These are phyloP conservation scores for Hyphopichia fennica DNA, from an alignment of 1,139 yeast genomes.

Conservation along the genomic window DNA sequence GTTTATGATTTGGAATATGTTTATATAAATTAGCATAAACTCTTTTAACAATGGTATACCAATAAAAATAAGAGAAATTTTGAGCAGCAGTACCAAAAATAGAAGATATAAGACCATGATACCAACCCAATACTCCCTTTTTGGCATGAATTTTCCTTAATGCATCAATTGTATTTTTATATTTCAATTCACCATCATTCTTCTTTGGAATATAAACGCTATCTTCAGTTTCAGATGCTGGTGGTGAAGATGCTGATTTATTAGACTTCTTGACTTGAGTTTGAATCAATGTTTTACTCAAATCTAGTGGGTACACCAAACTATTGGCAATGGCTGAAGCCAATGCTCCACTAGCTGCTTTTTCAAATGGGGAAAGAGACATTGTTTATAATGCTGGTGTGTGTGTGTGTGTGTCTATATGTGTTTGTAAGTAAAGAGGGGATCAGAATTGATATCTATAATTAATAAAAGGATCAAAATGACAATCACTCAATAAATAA, in stretches of 20 bases:
- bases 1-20: slow-evolving; percentile 36
- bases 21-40: slow-evolving; percentile 50
- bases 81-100: slow-evolving; percentile 75
- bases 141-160: slow-evolving; percentile 53
- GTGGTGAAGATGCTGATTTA: slow-evolving; percentile 9
- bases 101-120: slow-evolving; percentile 72
- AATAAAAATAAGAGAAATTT: slow-evolving; percentile 81
- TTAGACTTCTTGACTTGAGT: slow-evolving; percentile 50
- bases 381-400: no score
- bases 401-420: no score
- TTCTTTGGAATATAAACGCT: slow-evolving; percentile 23
- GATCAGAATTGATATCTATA: no score
- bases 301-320: slow-evolving; percentile 73
- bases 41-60: slow-evolving; percentile 76
- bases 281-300: slow-evolving; percentile 72
- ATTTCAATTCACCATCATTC: slow-evolving; percentile 34
- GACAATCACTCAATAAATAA: no score
- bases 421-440: no score
- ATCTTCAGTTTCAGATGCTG: slow-evolving; percentile 21
- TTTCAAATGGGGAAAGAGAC: slow-evolving; percentile 59
- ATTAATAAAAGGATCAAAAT: no score
- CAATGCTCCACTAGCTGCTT: slow-evolving; percentile 81
- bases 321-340: slow-evolving; percentile 84
- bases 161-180: slow-evolving; percentile 65
- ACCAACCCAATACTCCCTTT: slow-evolving; percentile 72